These are phyloP conservation scores for Calendula officinalis DNA, from an alignment of 129 eudicot species.

Conservation along the genomic window DNA sequence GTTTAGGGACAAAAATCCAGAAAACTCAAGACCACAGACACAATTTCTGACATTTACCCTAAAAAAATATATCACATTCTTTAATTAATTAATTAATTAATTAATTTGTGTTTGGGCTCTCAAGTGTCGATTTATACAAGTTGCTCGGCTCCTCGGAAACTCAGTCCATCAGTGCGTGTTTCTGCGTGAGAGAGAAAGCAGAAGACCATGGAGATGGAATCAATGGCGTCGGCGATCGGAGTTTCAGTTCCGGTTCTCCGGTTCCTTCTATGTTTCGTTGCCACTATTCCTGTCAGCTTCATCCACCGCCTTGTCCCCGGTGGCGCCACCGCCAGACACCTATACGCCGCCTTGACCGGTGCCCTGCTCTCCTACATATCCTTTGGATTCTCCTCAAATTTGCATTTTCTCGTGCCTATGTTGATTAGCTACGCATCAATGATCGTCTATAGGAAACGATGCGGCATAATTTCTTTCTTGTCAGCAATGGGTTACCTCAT, in stretches of 20 bases:
- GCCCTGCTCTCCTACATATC: slow-evolving; percentile 72
- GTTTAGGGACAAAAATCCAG: too few relatives aligned
- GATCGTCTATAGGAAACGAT: slow-evolving; percentile 57
- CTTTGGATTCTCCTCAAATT: slow-evolving; percentile 82
- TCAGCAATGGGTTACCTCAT: slow-evolving; percentile 86
- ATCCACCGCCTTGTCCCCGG: slow-evolving; percentile 79
- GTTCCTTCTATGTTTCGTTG: slow-evolving; percentile 75
- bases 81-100: background rate
- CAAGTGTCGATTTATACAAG: slow-evolving; percentile 13
- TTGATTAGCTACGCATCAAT: slow-evolving; percentile 66
- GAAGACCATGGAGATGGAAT: slow-evolving; percentile 53
- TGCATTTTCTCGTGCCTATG: slow-evolving; percentile 82
- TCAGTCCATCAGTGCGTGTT: slow-evolving; percentile 12
- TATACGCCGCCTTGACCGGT: slow-evolving; percentile 79
- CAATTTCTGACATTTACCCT: too few relatives aligned
- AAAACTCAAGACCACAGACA: too few relatives aligned
- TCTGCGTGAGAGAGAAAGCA: slow-evolving; percentile 21
- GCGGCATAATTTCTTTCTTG: slow-evolving; percentile 72
- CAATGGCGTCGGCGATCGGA: slow-evolving; percentile 87
- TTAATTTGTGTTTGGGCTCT: background rate
- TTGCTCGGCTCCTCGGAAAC: slow-evolving; percentile 19
- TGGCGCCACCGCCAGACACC: slow-evolving; percentile 67
- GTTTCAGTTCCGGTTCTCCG: slow-evolving; percentile 86
- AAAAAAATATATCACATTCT: background rate
- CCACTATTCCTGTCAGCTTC: slow-evolving; percentile 85